Percentiles rank a stretch among this genome's conserved stretches.
phyloP scores from a whole-genome alignment of 2,329 filamentous ascomycete genomes.

The Nemania bipapillata region DNA sequence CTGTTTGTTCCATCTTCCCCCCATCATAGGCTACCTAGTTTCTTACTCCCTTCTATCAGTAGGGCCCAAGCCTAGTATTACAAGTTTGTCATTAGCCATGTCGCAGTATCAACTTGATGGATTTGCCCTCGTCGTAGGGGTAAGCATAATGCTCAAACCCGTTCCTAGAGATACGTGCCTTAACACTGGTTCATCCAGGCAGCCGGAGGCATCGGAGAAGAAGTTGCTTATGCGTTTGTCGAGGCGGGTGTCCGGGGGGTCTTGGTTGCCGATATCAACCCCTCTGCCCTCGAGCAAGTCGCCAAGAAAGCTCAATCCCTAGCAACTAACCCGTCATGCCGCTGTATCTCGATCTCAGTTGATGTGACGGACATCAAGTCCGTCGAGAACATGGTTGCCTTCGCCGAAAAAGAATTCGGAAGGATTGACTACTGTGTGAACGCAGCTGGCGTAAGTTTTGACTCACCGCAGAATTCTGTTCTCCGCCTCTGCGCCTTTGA shows the following conservation, averaged over 20 bases:
- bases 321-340: conserved; percentile 34
- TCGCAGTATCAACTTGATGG: conserved; percentile 41
- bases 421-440: conserved; percentile 43
- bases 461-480: neutral
- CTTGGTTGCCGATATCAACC: conserved; percentile 41
- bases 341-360: conserved; percentile 30
- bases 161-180: neutral
- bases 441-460: conserved; percentile 38
- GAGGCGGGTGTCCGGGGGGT: conserved; percentile 40
- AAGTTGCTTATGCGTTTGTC: conserved; percentile 41
- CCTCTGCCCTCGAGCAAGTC: conserved; percentile 41
- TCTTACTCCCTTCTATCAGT: no score
- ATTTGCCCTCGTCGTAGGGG: conserved; percentile 38
- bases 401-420: conserved; percentile 37
- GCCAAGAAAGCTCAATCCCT: conserved; percentile 39
- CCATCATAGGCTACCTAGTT: no score
- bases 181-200: conserved; percentile 27
- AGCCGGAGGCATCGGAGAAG: conserved; percentile 42
- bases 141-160: conserved; percentile 5
- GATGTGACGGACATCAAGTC: conserved; percentile 37
- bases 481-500: no score
- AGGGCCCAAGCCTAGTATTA: no score
- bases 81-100: no score
- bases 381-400: conserved; percentile 40
- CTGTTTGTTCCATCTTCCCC: no score